These are phyloP conservation scores for Cytospora mali DNA, from an alignment of 2,329 filamentous ascomycete genomes.

Conservation along the genomic window DNA sequence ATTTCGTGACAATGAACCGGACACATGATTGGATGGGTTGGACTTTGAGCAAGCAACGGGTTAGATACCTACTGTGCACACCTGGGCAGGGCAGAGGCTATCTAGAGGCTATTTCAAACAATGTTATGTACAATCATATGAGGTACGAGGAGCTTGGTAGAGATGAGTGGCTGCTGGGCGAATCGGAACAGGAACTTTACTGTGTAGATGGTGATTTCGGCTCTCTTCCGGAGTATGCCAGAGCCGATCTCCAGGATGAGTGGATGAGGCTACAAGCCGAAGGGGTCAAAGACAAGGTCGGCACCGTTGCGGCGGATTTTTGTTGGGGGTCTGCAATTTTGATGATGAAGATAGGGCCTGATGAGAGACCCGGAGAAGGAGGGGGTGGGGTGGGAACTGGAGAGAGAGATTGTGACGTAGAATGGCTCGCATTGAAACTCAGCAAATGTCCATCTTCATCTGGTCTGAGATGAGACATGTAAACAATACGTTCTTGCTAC, in stretches of 20 bases:
- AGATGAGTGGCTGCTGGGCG: not conserved
- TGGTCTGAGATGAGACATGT: not conserved
- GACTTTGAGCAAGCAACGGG: too few relatives aligned
- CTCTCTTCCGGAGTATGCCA: not conserved
- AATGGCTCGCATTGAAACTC: not conserved
- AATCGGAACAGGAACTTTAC: not conserved
- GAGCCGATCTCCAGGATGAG: not conserved
- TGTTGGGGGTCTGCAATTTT: not conserved
- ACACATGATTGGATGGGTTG: too few relatives aligned
- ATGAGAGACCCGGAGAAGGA: not conserved
- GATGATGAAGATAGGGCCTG: not conserved
- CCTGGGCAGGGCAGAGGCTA: too few relatives aligned
- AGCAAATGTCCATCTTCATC: not conserved
- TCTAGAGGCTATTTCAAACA: too few relatives aligned
- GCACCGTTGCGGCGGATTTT: not conserved
- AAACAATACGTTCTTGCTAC: not conserved
- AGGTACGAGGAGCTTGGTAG: too few relatives aligned
- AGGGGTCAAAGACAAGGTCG: not conserved
- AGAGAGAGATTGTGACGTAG: not conserved
- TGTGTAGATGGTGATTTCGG: not conserved
- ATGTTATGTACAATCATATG: too few relatives aligned
- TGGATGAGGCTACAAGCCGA: not conserved
- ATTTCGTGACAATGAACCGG: too few relatives aligned
- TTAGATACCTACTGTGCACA: too few relatives aligned
- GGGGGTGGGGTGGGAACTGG: not conserved